phyloP scores from a whole-genome alignment of 441 rosid genomes.

The Pelargonium fulgidum region DNA sequence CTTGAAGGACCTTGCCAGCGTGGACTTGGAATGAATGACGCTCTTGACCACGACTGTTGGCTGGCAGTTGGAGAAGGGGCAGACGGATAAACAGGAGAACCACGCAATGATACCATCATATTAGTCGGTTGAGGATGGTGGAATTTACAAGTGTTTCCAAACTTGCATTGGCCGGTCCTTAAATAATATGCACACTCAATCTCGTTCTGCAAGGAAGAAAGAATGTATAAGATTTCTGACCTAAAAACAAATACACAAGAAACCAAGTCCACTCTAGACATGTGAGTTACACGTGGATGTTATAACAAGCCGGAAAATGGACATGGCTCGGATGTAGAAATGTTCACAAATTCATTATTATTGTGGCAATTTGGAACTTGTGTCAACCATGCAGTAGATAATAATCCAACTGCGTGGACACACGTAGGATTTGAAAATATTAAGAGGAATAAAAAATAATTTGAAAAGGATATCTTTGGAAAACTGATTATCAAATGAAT shows the following conservation, averaged over 20 bases:
- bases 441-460: not conserved
- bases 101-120: constrained; percentile 70
- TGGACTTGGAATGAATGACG: constrained; percentile 84
- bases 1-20: constrained; percentile 97
- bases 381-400: constrained; percentile 2
- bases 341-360: not conserved
- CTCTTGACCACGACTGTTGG: constrained; percentile 95
- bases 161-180: constrained; percentile 97
- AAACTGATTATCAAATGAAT: not conserved
- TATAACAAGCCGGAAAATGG: not conserved
- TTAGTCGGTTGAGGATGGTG: constrained; percentile 92
- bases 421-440: not conserved
- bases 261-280: not conserved
- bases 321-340: not conserved
- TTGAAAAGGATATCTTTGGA: not conserved
- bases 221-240: not conserved
- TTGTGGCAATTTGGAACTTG: not conserved
- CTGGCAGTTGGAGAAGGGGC: constrained; percentile 62
- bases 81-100: constrained; percentile 70
- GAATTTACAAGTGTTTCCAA: constrained; percentile 88
- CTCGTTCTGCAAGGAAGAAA: constrained; percentile 57
- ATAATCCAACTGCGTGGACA: not conserved
- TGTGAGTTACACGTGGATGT: not conserved
- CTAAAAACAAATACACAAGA: constrained; percentile 1
- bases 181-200: constrained; percentile 81